Conservation (phyloP, 441 rosid species). For the Bocquillonia castaneifolia region DNA sequence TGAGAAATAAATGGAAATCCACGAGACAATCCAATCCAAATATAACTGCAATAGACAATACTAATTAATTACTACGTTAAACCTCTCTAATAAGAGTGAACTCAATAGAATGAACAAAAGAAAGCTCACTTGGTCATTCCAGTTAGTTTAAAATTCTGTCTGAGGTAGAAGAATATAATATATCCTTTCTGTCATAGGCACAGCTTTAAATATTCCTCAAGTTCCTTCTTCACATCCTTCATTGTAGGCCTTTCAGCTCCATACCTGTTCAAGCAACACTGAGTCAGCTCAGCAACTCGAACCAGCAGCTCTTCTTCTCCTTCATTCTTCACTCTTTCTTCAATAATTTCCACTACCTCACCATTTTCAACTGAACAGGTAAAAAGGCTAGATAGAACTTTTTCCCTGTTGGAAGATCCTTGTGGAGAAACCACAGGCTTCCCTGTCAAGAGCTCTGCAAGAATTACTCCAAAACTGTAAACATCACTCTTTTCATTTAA, state of each 20-base stretch:
- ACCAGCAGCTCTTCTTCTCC: constrained; percentile 6
- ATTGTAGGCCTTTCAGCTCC: not conserved
- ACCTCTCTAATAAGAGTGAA: too few relatives aligned
- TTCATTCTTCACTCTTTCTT: constrained; percentile 12
- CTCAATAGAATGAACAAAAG: too few relatives aligned
- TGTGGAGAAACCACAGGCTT: constrained; percentile 20
- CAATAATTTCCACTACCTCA: not conserved
- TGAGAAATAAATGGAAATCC: too few relatives aligned
- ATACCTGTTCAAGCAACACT: not conserved
- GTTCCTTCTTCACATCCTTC: not conserved
- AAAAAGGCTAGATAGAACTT: not conserved
- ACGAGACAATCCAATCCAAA: too few relatives aligned
- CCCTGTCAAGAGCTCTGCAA: constrained; percentile 34
- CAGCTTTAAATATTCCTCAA: not conserved
- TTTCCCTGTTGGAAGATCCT: not conserved
- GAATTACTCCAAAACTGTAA: constrained; percentile 38
- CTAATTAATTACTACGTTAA: too few relatives aligned
- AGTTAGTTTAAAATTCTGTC: too few relatives aligned
- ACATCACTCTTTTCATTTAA: constrained; percentile 34
- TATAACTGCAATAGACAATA: too few relatives aligned
- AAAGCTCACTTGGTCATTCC: too few relatives aligned
- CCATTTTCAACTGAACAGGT: not conserved
- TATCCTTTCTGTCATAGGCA: not conserved
- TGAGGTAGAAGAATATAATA: too few relatives aligned
- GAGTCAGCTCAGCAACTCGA: not conserved